Evolutionary conservation across 192 early-diverging fungal genomes (phyloP).

Genomic region (Chytriomyces confervae): DNA sequence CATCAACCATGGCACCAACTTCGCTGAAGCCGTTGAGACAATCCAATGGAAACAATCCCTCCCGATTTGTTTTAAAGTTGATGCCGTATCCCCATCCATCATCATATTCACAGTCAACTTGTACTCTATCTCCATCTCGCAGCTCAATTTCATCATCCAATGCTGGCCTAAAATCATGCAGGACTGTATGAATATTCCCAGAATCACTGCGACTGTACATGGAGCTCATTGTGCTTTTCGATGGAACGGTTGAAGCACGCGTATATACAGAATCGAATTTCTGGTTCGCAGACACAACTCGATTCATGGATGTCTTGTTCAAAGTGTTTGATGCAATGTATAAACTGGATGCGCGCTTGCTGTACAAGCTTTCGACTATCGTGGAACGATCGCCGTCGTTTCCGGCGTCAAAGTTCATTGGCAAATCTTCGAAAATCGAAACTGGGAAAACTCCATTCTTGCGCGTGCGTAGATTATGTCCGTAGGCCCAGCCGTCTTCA

Average conservation of each 20-base stretch:
- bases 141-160: constrained; percentile 4
- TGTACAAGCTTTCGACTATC: not conserved
- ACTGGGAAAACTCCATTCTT: constrained; percentile 55
- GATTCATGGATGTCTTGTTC: not conserved
- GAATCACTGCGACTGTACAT: not conserved
- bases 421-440: constrained; percentile 40
- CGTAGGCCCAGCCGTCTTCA: constrained; percentile 64
- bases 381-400: not conserved
- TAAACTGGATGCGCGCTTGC: not conserved
- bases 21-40: not conserved
- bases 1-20: not conserved
- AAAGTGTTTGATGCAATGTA: not conserved
- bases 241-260: no score
- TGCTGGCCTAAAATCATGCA: not conserved
- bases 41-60: constrained; percentile 19
- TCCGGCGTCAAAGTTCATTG: not conserved
- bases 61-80: not conserved
- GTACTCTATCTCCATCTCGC: not conserved
- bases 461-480: constrained; percentile 56
- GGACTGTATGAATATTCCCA: not conserved
- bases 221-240: no score
- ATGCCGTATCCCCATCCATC: constrained; percentile 18
- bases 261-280: not conserved
- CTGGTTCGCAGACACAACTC: not conserved
- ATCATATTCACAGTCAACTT: not conserved